Conservation (phyloP, 139 green algal species). For the Zygnema cylindricum region DNA sequence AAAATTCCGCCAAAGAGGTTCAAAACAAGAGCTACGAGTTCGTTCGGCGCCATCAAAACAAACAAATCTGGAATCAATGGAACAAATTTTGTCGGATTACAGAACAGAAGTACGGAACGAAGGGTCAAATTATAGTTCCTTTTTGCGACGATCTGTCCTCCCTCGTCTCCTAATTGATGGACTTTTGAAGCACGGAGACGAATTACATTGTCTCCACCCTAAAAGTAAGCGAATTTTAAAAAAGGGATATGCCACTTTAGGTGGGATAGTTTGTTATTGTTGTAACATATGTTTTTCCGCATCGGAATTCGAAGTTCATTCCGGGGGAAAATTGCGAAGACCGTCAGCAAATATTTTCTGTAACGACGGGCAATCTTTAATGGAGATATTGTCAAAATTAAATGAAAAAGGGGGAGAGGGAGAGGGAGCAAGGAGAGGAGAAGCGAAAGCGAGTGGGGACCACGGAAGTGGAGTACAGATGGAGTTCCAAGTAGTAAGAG, state of each 20-base stretch:
- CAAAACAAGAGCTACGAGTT: too few species aligned
- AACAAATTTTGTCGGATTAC: too few species aligned
- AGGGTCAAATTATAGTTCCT: too few species aligned
- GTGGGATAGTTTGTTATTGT: slow-evolving; percentile 52
- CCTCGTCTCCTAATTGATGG: slow-evolving; percentile 39
- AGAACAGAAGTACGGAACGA: too few species aligned
- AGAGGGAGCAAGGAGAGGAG: background rate
- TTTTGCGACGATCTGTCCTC: slow-evolving; percentile 18
- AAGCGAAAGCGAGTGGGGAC: background rate
- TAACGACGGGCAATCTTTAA: slow-evolving; percentile 38
- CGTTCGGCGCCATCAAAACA: too few species aligned
- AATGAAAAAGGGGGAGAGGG: background rate
- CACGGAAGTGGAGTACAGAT: background rate
- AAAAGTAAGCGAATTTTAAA: slow-evolving; percentile 2
- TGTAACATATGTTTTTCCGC: slow-evolving; percentile 35
- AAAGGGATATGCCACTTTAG: background rate
- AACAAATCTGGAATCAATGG: too few species aligned
- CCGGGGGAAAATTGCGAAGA: slow-evolving; percentile 42
- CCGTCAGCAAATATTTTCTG: slow-evolving; percentile 54
- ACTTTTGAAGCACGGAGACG: slow-evolving; percentile 46
- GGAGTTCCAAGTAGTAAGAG: slow-evolving; percentile 6
- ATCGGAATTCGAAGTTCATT: slow-evolving; percentile 56
- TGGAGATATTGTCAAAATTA: slow-evolving; percentile 7
- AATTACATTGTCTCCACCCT: slow-evolving; percentile 27
- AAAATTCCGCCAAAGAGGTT: too few species aligned